Percentiles rank a stretch among this genome's conserved stretches.
These are phyloP conservation scores for Rhipidocladum racemiflorum DNA, from an alignment of 176 grass and related monocot species.

Conservation along the genomic window DNA sequence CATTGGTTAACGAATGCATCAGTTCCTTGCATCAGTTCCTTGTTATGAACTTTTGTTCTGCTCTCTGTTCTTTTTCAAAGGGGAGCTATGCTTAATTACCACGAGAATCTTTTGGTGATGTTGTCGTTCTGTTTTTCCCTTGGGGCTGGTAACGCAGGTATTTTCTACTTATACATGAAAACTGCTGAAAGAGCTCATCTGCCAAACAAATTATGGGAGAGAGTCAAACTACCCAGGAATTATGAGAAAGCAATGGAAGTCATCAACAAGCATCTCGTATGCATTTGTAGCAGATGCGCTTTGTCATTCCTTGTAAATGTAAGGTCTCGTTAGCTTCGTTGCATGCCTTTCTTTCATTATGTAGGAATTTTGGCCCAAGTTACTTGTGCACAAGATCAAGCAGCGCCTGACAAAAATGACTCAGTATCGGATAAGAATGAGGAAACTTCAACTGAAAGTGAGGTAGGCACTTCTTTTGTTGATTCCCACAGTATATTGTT, in stretches of 20 bases:
- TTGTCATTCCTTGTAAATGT: neutral
- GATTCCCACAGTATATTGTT: neutral
- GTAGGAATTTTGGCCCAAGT: constrained; percentile 91
- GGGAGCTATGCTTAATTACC: neutral
- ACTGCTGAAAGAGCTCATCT: constrained; percentile 95
- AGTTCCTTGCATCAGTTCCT: neutral
- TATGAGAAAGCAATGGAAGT: constrained; percentile 87
- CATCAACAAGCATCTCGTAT: constrained; percentile 84
- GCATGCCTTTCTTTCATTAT: constrained; percentile 4
- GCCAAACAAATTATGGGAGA: constrained; percentile 94
- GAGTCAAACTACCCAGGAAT: constrained; percentile 82
- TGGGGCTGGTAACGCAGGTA: constrained; percentile 41
- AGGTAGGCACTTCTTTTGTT: constrained; percentile 44
- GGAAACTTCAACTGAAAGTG: constrained; percentile 92
- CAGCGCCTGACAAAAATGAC: constrained; percentile 97
- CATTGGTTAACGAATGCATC: neutral
- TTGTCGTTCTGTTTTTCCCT: neutral
- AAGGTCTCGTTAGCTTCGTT: neutral
- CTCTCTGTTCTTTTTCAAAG: neutral
- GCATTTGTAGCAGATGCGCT: constrained; percentile 9
- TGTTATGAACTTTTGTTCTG: neutral
- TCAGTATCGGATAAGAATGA: constrained; percentile 92
- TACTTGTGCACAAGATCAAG: constrained; percentile 95
- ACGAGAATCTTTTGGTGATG: neutral
- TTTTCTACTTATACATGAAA: constrained; percentile 98